These are phyloP conservation scores for Dactylonectria macrodidyma DNA, from an alignment of 2,329 filamentous ascomycete species.

Conservation along the genomic window DNA sequence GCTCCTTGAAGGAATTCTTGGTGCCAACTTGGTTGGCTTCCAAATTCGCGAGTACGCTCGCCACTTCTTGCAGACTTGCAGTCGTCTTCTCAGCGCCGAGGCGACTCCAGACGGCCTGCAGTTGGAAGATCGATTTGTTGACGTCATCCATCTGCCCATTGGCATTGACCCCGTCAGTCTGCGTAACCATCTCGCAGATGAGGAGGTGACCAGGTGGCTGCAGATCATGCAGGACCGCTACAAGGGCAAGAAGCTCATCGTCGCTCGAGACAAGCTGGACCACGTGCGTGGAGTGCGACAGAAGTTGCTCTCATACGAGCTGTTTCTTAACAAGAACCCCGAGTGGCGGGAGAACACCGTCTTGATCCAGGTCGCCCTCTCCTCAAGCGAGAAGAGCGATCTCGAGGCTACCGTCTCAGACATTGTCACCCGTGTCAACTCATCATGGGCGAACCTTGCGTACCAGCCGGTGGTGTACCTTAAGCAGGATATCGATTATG, in stretches of 20 bases:
- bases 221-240: conserved; percentile 86
- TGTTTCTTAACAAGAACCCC: conserved; percentile 95
- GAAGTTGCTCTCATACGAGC: conserved; percentile 91
- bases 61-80: conserved; percentile 97
- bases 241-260: conserved; percentile 89
- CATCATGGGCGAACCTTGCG: conserved; percentile 88
- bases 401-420: conserved; percentile 91
- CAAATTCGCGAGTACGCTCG: conserved; percentile 94
- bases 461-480: conserved; percentile 95
- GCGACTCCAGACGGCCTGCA: conserved; percentile 90
- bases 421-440: conserved; percentile 95
- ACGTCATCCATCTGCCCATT: conserved; percentile 88
- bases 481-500: conserved; percentile 93
- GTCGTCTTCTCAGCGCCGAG: conserved; percentile 90
- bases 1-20: conserved; percentile 91
- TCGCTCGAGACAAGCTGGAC: conserved; percentile 94
- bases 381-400: conserved; percentile 89
- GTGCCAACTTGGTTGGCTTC: conserved; percentile 93
- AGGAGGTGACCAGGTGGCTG: conserved; percentile 84
- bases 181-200: conserved; percentile 77
- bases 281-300: conserved; percentile 92
- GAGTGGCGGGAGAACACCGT: conserved; percentile 91
- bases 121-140: conserved; percentile 92
- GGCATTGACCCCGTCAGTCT: conserved; percentile 90
- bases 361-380: conserved; percentile 93